Conservation (phyloP, 2,329 filamentous ascomycete genomes). For the Colletotrichum sp. region DNA sequence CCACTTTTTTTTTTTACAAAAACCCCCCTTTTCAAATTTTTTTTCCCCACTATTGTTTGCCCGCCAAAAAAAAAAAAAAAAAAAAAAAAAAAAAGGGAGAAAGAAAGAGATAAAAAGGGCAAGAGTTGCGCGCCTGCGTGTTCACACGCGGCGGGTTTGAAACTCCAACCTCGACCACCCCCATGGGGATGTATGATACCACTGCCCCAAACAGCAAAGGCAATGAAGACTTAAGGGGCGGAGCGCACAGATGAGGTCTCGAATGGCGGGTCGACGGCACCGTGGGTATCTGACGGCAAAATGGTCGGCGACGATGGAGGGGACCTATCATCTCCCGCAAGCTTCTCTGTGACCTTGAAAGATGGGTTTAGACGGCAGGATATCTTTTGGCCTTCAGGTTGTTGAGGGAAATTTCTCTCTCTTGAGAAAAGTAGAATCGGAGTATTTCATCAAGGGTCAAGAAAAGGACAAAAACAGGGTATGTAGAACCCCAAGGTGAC, state of each 20-base stretch:
- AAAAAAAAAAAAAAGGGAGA: no score
- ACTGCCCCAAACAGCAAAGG: not conserved
- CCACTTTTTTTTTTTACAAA: no score
- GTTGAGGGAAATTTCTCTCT: no score
- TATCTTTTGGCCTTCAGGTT: no score
- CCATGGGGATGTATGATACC: accelerated
- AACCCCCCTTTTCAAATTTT: no score
- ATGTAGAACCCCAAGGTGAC: not conserved
- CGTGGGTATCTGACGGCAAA: not conserved
- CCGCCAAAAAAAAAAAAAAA: no score
- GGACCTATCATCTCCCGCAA: not conserved
- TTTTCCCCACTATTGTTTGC: no score
- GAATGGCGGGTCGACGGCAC: not conserved
- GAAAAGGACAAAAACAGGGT: not conserved
- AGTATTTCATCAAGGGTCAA: no score
- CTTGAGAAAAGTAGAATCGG: no score
- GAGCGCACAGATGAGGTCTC: not conserved
- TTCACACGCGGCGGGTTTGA: not conserved
- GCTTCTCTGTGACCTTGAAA: not conserved
- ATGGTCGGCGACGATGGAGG: not conserved
- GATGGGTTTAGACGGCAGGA: accelerated
- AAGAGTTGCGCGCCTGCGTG: not conserved
- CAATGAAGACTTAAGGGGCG: not conserved
- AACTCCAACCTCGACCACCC: accelerated
- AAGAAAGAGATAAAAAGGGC: not conserved